A percentile compares a stretch with the other conserved stretches of the same genome.
Conservation (phyloP, 441 rosid genomes). For the Brassica hybrid region DNA sequence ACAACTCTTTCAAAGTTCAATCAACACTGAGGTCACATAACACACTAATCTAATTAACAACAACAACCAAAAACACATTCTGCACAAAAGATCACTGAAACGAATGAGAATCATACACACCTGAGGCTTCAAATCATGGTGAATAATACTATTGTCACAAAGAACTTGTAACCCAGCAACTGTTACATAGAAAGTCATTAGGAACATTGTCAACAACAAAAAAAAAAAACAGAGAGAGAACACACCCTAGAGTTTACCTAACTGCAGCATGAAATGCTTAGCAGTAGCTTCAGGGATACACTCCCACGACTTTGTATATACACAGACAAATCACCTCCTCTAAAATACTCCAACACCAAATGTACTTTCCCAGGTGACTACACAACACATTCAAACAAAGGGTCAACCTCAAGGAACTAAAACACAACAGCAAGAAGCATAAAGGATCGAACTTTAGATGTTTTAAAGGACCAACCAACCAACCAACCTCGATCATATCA, state of each 20-base stretch:
- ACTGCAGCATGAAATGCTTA: too few relatives aligned
- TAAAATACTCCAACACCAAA: slow-evolving; percentile 85
- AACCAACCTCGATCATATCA: slow-evolving; percentile 80
- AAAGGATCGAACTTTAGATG: neutral
- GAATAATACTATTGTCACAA: too few relatives aligned
- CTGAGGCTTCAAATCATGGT: too few relatives aligned
- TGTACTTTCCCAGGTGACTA: slow-evolving; percentile 83
- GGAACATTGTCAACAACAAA: too few relatives aligned
- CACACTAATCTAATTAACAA: neutral
- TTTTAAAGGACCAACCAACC: slow-evolving; percentile 49
- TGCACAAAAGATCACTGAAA: too few relatives aligned
- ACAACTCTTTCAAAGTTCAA: too few relatives aligned
- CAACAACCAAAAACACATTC: neutral
- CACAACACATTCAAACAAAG: neutral
- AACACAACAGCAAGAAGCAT: neutral
- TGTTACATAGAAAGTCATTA: slow-evolving; percentile 37
- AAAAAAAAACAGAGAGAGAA: neutral
- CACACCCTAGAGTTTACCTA: slow-evolving; percentile 47
- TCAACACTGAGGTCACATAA: slow-evolving; percentile 9
- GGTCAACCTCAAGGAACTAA: slow-evolving; percentile 1
- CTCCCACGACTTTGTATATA: slow-evolving; percentile 72
- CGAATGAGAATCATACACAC: slow-evolving; percentile 8
- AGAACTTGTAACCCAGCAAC: slow-evolving; percentile 17
- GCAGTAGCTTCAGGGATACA: slow-evolving; percentile 75
- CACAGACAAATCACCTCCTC: slow-evolving; percentile 88